phyloP scores from a whole-genome alignment of 2,329 filamentous ascomycete genomes.

The Celoporthe dispersa region DNA sequence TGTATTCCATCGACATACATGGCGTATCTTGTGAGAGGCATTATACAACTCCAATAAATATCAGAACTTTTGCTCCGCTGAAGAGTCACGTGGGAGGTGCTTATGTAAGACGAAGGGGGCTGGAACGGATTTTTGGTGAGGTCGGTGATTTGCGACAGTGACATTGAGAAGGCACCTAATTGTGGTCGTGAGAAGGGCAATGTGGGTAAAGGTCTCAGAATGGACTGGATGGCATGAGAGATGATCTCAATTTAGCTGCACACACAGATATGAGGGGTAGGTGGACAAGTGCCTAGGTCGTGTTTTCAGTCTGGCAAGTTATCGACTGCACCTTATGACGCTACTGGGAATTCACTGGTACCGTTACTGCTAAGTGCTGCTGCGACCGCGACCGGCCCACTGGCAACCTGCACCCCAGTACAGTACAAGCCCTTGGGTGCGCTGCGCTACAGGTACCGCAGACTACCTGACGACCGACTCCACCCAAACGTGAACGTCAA shows the following conservation, averaged over 20 bases:
- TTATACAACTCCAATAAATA: not conserved
- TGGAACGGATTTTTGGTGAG: not conserved
- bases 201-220: not conserved
- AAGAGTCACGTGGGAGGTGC: not conserved
- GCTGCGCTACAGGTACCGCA: not conserved
- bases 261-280: not conserved
- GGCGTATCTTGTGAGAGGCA: not conserved
- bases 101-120: not conserved
- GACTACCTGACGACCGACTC: constrained; percentile 11
- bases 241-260: not conserved
- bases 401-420: not conserved
- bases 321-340: not conserved
- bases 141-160: not conserved
- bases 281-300: no score
- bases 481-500: constrained; percentile 58
- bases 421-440: not conserved
- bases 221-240: not conserved
- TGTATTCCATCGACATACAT: not conserved
- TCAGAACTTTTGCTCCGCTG: not conserved
- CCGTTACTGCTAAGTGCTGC: not conserved
- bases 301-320: not conserved
- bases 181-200: not conserved
- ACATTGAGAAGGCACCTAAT: not conserved
- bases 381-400: constrained; percentile 4
- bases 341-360: not conserved